A percentile compares a stretch with the other conserved stretches of the same genome.
Evolutionary conservation across 345 rosid species (phyloP).

Genomic region (Turritis glabra): DNA sequence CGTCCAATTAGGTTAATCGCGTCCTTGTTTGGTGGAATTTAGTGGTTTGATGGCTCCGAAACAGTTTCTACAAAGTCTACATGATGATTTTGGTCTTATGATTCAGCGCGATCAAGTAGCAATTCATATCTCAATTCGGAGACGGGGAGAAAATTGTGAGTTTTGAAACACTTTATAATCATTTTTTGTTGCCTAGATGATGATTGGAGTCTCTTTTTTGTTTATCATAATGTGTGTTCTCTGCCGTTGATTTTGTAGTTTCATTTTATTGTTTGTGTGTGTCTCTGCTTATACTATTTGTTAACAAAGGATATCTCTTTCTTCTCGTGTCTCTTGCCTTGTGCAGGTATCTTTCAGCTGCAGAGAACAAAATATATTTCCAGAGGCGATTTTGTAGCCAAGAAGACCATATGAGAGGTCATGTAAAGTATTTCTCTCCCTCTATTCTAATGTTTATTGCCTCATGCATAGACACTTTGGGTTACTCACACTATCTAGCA

Average conservation of each 20-base stretch:
- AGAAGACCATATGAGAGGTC: no score
- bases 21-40: no score
- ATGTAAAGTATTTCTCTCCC: not conserved
- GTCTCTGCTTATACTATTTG: no score
- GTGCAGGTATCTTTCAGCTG: not conserved
- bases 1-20: no score
- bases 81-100: not conserved
- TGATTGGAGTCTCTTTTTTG: no score
- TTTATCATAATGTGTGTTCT: no score
- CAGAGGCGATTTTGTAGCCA: not conserved
- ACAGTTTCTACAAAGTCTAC: no score
- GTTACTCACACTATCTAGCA: no score
- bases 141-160: not conserved
- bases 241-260: no score
- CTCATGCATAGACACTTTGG: no score
- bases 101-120: not conserved
- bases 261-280: not conserved
- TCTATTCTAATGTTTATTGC: not conserved
- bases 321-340: not conserved
- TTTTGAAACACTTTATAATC: not conserved
- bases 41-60: no score
- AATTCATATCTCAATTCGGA: not conserved
- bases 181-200: no score
- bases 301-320: not conserved
- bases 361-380: not conserved